These are phyloP conservation scores for Sphaerobolus stellatus DNA, from an alignment of 1,284 basidiomycete genomes.

Conservation along the genomic window DNA sequence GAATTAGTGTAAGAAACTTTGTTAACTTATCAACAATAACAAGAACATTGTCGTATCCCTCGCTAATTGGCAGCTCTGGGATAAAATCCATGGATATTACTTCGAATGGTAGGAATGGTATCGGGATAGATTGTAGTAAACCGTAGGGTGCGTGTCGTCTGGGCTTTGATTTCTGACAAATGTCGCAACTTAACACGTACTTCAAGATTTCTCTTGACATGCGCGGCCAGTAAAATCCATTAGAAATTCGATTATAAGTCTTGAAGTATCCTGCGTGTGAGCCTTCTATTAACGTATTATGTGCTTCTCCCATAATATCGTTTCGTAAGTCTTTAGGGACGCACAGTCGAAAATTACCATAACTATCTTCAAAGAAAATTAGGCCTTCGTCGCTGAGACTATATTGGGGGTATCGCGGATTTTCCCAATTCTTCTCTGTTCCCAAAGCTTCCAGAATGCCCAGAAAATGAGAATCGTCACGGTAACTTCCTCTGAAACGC, in stretches of 20 bases:
- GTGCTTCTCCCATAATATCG: not conserved
- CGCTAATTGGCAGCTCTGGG: constrained; percentile 10
- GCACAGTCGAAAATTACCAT: not conserved
- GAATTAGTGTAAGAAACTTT: constrained; percentile 1
- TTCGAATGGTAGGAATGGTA: constrained; percentile 13
- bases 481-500: not conserved
- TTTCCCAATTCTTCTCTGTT: not conserved
- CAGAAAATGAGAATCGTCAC: not conserved
- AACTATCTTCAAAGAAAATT: not conserved
- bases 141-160: not conserved
- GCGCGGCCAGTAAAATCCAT: constrained; percentile 18
- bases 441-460: not conserved
- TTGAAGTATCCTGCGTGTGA: not conserved
- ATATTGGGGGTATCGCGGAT: constrained; percentile 13
- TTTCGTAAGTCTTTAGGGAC: not conserved
- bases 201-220: constrained; percentile 1
- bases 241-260: not conserved
- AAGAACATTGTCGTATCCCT: constrained; percentile 18
- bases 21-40: constrained; percentile 22
- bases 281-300: not conserved
- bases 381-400: not conserved
- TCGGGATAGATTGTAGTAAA: not conserved
- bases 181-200: constrained; percentile 15
- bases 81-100: constrained; percentile 19
- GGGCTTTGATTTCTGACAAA: constrained; percentile 15